Evolutionary conservation across 2,329 filamentous ascomycete species (phyloP).

Genomic region (Blastomyces parvus): DNA sequence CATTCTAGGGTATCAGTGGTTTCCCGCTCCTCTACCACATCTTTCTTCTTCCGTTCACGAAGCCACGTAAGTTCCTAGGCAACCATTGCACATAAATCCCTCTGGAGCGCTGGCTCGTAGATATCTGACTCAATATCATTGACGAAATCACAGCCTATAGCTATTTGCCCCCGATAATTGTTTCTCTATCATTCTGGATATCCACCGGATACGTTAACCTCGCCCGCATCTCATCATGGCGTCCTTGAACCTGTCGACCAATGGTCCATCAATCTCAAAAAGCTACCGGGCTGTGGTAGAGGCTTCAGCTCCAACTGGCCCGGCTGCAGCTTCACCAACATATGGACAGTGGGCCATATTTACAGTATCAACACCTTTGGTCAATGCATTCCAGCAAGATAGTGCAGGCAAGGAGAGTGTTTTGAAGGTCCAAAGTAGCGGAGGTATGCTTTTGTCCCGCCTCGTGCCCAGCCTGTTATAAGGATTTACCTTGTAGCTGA

Average conservation of each 20-base stretch:
- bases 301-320: constrained; percentile 46
- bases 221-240: constrained; percentile 48
- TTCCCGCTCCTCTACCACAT: neutral
- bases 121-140: neutral
- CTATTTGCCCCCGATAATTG: neutral
- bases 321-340: constrained; percentile 60
- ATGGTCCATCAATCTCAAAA: constrained; percentile 69
- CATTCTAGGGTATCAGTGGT: neutral
- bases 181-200: neutral
- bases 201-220: neutral
- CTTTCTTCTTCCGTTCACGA: neutral
- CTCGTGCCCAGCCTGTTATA: neutral
- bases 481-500: constrained; percentile 18
- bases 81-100: neutral
- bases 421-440: constrained; percentile 84
- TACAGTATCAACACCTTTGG: constrained; percentile 80
- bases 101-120: too few relatives aligned
- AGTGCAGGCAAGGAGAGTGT: constrained; percentile 80
- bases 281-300: constrained; percentile 63
- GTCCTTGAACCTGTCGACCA: constrained; percentile 67
- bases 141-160: neutral
- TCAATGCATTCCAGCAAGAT: constrained; percentile 83
- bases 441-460: constrained; percentile 47
- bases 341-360: constrained; percentile 91
- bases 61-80: neutral